Conservation (phyloP, 2,329 filamentous ascomycete species). For the Pseudocercospora eumusae region DNA sequence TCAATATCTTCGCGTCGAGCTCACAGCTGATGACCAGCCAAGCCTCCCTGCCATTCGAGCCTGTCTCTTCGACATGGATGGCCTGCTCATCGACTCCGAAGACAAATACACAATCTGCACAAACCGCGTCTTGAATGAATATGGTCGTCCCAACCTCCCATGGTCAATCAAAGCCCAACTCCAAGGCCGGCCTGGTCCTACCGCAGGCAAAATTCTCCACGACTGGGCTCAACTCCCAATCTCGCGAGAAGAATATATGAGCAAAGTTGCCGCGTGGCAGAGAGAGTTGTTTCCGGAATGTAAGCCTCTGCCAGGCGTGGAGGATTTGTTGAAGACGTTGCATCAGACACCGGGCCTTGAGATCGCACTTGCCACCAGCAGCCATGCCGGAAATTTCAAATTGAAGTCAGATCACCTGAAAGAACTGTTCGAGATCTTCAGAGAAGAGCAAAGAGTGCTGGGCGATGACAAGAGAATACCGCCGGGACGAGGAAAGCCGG, state of each 20-base stretch:
- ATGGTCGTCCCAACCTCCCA: slow-evolving; percentile 73
- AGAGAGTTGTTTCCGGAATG: slow-evolving; percentile 69
- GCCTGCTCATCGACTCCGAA: slow-evolving; percentile 89
- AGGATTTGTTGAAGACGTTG: slow-evolving; percentile 65
- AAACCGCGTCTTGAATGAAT: slow-evolving; percentile 76
- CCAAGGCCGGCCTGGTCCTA: slow-evolving; percentile 64
- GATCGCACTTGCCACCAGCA: slow-evolving; percentile 84
- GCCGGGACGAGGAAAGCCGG: slow-evolving; percentile 82
- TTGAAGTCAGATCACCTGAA: slow-evolving; percentile 68
- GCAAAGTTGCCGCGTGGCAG: slow-evolving; percentile 65
- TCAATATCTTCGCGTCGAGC: neutral
- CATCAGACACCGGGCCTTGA: slow-evolving; percentile 54
- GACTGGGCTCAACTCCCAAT: slow-evolving; percentile 87
- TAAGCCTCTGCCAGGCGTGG: slow-evolving; percentile 77
- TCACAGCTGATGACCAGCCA: slow-evolving; percentile 27
- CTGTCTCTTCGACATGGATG: slow-evolving; percentile 98
- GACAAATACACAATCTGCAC: slow-evolving; percentile 83
- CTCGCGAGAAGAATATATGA: slow-evolving; percentile 64
- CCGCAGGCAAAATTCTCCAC: slow-evolving; percentile 65
- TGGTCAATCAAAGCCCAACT: slow-evolving; percentile 94
- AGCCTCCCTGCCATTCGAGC: slow-evolving; percentile 75
- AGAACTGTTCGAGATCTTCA: slow-evolving; percentile 61
- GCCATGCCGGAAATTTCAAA: slow-evolving; percentile 68
- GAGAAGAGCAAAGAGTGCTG: slow-evolving; percentile 69
- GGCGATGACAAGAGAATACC: slow-evolving; percentile 82